Percentiles rank a stretch among this genome's conserved stretches.
These are phyloP conservation scores for Dicorynia guianensis DNA, from an alignment of 306 rosid genomes.

Conservation along the genomic window DNA sequence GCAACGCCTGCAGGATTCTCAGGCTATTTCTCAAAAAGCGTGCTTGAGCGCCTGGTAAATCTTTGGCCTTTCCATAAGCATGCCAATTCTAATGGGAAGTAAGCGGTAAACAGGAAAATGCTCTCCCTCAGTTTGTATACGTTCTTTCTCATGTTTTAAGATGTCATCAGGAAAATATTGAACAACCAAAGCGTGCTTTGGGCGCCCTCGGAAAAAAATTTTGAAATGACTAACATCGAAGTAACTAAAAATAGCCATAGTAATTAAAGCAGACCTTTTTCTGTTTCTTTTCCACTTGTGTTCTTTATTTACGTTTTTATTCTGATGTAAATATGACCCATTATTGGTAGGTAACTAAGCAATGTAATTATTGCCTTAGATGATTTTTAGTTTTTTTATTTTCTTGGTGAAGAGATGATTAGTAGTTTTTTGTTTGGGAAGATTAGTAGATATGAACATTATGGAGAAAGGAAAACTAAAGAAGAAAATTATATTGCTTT, in stretches of 20 bases:
- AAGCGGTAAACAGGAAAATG: slow-evolving; percentile 21
- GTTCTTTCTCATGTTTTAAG: background rate
- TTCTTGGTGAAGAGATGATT: too few relatives aligned
- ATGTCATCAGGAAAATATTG: slow-evolving; percentile 8
- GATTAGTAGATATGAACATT: too few relatives aligned
- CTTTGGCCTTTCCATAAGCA: slow-evolving; percentile 96
- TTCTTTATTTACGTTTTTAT: background rate
- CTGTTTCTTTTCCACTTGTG: background rate
- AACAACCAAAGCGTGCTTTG: slow-evolving; percentile 45
- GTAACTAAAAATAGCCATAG: slow-evolving; percentile 30
- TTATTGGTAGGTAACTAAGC: too few relatives aligned
- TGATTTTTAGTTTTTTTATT: too few relatives aligned
- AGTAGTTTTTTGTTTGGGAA: too few relatives aligned
- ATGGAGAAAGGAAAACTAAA: too few relatives aligned
- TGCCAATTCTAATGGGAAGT: slow-evolving; percentile 57
- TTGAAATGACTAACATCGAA: slow-evolving; percentile 11
- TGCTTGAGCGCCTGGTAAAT: slow-evolving; percentile 93
- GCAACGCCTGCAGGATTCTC: slow-evolving; percentile 87
- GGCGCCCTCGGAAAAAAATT: slow-evolving; percentile 32
- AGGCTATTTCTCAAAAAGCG: slow-evolving; percentile 85
- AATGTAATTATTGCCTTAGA: too few relatives aligned
- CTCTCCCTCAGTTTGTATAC: background rate
- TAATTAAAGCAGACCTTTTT: background rate
- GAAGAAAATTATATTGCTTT: too few relatives aligned
- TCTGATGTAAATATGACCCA: too few relatives aligned